A percentile compares a stretch with the other conserved stretches of the same genome.
Conservation (phyloP, 164 flowering plant species). For the Umbilicus rupestris region DNA sequence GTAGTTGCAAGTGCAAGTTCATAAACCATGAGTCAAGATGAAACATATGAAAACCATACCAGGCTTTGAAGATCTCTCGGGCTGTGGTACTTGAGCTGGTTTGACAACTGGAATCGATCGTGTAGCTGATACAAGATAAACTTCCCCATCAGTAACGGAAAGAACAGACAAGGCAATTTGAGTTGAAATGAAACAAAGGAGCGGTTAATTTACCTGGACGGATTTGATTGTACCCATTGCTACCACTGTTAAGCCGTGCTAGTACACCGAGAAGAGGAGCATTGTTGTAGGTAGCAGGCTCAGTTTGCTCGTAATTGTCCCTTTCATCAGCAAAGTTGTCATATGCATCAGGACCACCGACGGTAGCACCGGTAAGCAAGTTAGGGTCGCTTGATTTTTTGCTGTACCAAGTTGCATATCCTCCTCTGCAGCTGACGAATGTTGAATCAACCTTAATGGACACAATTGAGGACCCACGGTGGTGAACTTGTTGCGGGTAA, state of each 20-base stretch:
- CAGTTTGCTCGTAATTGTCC: conserved; percentile 86
- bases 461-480: conserved; percentile 77
- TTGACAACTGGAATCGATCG: conserved; percentile 20
- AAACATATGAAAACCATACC: conserved; percentile 25
- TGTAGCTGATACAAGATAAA: conserved; percentile 23
- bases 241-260: conserved; percentile 62
- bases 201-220: conserved; percentile 51
- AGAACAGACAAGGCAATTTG: neutral
- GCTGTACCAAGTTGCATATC: conserved; percentile 76
- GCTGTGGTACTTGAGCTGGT: conserved; percentile 28
- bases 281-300: conserved; percentile 96
- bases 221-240: conserved; percentile 59
- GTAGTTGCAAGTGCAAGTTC: neutral
- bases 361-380: conserved; percentile 73
- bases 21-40: neutral
- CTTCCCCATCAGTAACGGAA: neutral
- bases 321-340: conserved; percentile 88
- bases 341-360: conserved; percentile 94
- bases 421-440: conserved; percentile 79
- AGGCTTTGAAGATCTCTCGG: conserved; percentile 31
- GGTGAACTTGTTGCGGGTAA: conserved; percentile 77
- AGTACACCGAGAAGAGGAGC: conserved; percentile 81
- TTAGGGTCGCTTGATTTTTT: conserved; percentile 79
- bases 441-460: conserved; percentile 53
- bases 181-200: neutral